Conservation (phyloP, 768 basidiomycete genomes). For the Cystofilobasidium ferigula region DNA sequence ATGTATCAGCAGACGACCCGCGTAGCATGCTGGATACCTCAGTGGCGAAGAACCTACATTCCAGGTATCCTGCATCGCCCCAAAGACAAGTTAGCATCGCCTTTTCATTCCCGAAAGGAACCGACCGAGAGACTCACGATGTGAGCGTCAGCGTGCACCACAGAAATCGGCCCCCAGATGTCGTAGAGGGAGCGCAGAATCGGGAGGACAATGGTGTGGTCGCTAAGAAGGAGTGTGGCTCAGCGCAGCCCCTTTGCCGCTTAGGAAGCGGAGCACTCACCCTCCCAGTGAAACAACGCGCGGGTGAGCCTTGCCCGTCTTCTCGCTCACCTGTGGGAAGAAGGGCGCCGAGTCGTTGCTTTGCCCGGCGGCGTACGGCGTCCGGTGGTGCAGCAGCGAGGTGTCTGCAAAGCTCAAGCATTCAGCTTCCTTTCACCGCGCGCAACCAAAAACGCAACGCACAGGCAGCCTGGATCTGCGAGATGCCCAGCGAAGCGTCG, state of each 20-base stretch:
- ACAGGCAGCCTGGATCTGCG: constrained; percentile 75
- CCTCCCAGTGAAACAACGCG: constrained; percentile 68
- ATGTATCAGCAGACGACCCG: constrained; percentile 34
- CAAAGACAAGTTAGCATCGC: constrained; percentile 49
- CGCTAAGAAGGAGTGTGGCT: too few relatives aligned
- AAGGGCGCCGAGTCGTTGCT: neutral
- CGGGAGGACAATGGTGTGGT: constrained; percentile 47
- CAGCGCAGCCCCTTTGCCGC: too few relatives aligned
- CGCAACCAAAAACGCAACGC: neutral
- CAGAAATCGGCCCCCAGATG: constrained; percentile 55
- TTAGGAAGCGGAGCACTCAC: too few relatives aligned
- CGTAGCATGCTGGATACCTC: neutral
- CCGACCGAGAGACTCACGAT: too few relatives aligned
- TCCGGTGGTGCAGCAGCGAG: constrained; percentile 10
- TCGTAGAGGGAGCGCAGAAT: constrained; percentile 68
- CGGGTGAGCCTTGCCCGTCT: constrained; percentile 46
- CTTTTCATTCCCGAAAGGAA: too few relatives aligned
- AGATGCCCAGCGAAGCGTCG: constrained; percentile 70
- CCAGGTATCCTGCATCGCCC: too few relatives aligned
- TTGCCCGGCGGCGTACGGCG: neutral
- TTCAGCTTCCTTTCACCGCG: neutral
- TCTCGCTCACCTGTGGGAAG: constrained; percentile 38
- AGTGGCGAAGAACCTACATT: too few relatives aligned
- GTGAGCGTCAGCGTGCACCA: constrained; percentile 72
- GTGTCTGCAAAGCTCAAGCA: neutral